A percentile compares a stretch with the other conserved stretches of the same genome.
Evolutionary conservation across 768 basidiomycete species (phyloP).

Genomic region (Lactarius quietus): DNA sequence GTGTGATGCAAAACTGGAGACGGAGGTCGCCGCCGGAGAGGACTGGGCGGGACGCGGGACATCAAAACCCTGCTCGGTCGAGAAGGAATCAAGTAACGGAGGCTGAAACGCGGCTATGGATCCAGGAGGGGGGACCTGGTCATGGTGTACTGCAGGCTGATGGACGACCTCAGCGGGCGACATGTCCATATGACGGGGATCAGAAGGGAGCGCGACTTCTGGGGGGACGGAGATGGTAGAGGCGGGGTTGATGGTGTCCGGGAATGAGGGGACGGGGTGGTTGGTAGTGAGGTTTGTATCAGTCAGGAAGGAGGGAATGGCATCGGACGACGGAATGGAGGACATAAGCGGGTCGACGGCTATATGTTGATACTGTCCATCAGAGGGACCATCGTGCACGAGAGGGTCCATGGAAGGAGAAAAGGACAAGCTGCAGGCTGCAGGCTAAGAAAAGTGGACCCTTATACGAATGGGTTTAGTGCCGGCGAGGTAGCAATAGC

Average conservation of each 20-base stretch:
- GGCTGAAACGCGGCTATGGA: slow-evolving; percentile 20
- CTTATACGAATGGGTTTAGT: slow-evolving; percentile 17
- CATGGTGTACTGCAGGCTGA: slow-evolving; percentile 12
- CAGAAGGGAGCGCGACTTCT: slow-evolving; percentile 24
- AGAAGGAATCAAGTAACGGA: slow-evolving; percentile 16
- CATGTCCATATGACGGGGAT: slow-evolving; percentile 31
- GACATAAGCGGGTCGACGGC: slow-evolving; percentile 9
- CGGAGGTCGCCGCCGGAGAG: slow-evolving; percentile 34
- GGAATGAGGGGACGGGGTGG: slow-evolving; percentile 28
- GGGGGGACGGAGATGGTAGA: slow-evolving; percentile 26
- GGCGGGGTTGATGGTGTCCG: slow-evolving; percentile 28
- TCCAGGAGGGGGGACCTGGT: slow-evolving; percentile 13
- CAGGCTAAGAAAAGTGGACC: neutral
- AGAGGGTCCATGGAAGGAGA: slow-evolving; percentile 19
- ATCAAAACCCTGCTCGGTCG: slow-evolving; percentile 24
- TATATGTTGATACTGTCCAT: slow-evolving; percentile 20
- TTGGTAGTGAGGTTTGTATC: slow-evolving; percentile 26
- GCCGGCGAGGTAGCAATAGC: slow-evolving; percentile 17
- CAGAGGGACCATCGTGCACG: slow-evolving; percentile 10
- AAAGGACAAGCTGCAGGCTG: neutral
- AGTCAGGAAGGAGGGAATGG: slow-evolving; percentile 22
- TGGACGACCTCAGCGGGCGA: slow-evolving; percentile 24
- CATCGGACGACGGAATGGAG: slow-evolving; percentile 16
- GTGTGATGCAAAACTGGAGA: slow-evolving; percentile 35
- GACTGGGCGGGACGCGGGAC: slow-evolving; percentile 31